Percentiles rank a stretch among this genome's conserved stretches.
Conservation (phyloP, 2,329 filamentous ascomycete species). For the Parastagonospora avenae region DNA sequence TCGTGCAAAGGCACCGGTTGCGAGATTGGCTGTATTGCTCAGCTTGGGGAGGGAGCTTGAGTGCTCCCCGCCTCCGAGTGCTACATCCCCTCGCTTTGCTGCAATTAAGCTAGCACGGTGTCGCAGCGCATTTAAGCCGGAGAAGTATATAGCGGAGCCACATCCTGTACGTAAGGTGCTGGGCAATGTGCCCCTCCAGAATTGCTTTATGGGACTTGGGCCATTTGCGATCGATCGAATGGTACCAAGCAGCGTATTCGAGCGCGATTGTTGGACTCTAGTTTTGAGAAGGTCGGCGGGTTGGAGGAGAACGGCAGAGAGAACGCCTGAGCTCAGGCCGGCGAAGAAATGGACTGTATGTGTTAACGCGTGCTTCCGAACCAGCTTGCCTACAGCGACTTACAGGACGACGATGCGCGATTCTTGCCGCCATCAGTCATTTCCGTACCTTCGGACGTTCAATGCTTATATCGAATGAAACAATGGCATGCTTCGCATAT, state of each 20-base stretch:
- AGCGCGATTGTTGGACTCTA: constrained; percentile 84
- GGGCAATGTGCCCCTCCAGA: constrained; percentile 93
- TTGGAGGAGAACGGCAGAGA: constrained; percentile 88
- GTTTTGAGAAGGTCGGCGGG: constrained; percentile 97
- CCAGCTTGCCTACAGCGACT: constrained; percentile 12
- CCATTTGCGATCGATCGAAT: constrained; percentile 72
- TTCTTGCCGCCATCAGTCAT: constrained; percentile 59
- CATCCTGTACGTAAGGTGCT: constrained; percentile 93
- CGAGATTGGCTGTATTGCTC: constrained; percentile 81
- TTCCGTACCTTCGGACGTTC: constrained; percentile 39
- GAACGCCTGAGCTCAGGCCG: constrained; percentile 83
- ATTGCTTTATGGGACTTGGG: constrained; percentile 68
- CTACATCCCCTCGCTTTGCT: constrained; percentile 17
- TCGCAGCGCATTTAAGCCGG: constrained; percentile 81
- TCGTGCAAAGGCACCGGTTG: constrained; percentile 81
- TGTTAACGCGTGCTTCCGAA: constrained; percentile 3
- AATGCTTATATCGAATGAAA: constrained; percentile 21
- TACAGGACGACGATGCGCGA: constrained; percentile 58
- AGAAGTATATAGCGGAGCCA: constrained; percentile 93
- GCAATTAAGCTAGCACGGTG: constrained; percentile 59
- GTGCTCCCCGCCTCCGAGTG: constrained; percentile 21
- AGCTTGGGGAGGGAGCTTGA: constrained; percentile 82
- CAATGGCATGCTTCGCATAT: background rate
- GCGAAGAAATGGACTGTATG: constrained; percentile 76
- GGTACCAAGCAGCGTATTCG: constrained; percentile 68